Evolutionary conservation across 2,329 filamentous ascomycete species (phyloP).

Genomic region (Aaosphaeria pasadenensis): DNA sequence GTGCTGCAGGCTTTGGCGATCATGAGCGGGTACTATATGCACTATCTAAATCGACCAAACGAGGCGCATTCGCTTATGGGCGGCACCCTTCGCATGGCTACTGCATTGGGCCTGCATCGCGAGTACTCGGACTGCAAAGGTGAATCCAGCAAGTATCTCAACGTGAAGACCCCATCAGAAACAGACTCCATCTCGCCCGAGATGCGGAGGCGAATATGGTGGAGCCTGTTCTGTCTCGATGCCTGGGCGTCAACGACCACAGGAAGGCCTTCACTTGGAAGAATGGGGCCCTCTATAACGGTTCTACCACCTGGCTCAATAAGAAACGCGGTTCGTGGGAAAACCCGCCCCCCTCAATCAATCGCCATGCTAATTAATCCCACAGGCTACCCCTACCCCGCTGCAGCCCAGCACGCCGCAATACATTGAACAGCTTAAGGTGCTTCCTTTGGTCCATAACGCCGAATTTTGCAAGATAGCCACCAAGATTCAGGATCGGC

Average conservation of each 20-base stretch:
- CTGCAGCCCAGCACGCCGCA: slow-evolving; percentile 33
- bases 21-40: slow-evolving; percentile 73
- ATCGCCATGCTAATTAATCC: neutral
- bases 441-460: slow-evolving; percentile 71
- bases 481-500: slow-evolving; percentile 71
- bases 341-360: neutral
- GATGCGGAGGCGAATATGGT: slow-evolving; percentile 43
- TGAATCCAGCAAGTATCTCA: slow-evolving; percentile 12
- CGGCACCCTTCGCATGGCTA: slow-evolving; percentile 71
- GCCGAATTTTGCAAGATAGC: slow-evolving; percentile 78
- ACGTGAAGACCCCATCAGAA: slow-evolving; percentile 19
- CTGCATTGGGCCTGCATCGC: slow-evolving; percentile 67
- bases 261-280: slow-evolving; percentile 39
- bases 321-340: slow-evolving; percentile 23
- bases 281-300: slow-evolving; percentile 38
- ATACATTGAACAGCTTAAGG: slow-evolving; percentile 57
- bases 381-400: slow-evolving; percentile 32
- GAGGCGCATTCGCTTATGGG: slow-evolving; percentile 73
- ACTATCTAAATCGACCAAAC: slow-evolving; percentile 74
- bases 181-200: slow-evolving; percentile 37
- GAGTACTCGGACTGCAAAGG: slow-evolving; percentile 49
- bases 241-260: slow-evolving; percentile 44
- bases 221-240: slow-evolving; percentile 45
- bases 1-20: slow-evolving; percentile 69
- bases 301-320: slow-evolving; percentile 35